Evolutionary conservation across 164 flowering plant genomes (phyloP), one percentile per base, ranked within the genome.

Genomic region (Macadamia integrifolia): DNA sequence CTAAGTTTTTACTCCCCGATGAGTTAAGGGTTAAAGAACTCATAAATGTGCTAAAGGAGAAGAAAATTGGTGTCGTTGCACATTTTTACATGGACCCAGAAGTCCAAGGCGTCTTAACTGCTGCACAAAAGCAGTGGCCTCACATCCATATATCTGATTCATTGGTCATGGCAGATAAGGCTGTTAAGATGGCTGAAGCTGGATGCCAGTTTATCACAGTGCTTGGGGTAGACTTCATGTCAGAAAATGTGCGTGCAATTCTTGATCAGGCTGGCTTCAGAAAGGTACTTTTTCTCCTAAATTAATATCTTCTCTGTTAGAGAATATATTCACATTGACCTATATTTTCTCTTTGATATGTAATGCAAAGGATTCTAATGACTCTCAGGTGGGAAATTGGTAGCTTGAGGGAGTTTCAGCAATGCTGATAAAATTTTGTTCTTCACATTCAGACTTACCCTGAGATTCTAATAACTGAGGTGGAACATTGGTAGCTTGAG

Each of bases 41-140:
- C 44, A 98, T 88, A 62, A 80, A 61, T 68, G 84, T 83, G 79
- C 84, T 94, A 23, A 87, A 78, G 81, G 91, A 88, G 80, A 92
- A 88, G 86, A 85, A 84, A 74, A 89, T 94, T 77, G 98, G 98
- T 23, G 81, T 94, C 57, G 98, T 84, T 70, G 99, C 99, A 31
- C 99, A 94, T 66, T 94, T 94, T 78, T 94, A 92, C 80, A 92
- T 92, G 99, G 99, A 94, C 73, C 98, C 99, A 56, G 97, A 94
- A 80, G 99, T 94, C 55, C 98, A 94, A 81, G 99, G 99, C 11
- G 84, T 94, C 62, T 78, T 94, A 74, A 90, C 97, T 67, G 91
- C 96, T 69, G 98, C 99, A 49, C 85, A 88, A 78, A 87, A 86
- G 79, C 80, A 80, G 40, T 94, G 99, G 99, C 98, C 99, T 55